phyloP scores from a whole-genome alignment of 129 eudicot species.

The Ambrosia artemisiifolia region DNA sequence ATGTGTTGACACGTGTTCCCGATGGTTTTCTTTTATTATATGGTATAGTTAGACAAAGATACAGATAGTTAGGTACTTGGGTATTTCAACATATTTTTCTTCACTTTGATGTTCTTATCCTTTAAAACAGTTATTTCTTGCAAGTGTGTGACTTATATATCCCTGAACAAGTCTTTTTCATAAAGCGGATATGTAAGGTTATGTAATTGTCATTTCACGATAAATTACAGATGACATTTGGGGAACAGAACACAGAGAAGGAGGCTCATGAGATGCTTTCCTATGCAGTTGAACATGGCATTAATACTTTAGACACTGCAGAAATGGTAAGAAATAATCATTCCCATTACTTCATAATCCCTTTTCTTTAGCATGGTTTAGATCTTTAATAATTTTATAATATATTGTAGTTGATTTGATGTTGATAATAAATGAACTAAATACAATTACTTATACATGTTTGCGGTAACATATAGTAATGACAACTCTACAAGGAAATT shows the following conservation, averaged over 20 bases:
- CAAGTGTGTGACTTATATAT: slow-evolving; percentile 8
- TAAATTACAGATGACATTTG: slow-evolving; percentile 81
- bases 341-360: neutral
- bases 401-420: neutral
- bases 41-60: too few species aligned
- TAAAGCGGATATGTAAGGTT: slow-evolving; percentile 2
- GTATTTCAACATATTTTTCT: neutral
- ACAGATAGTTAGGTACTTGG: too few species aligned
- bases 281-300: slow-evolving; percentile 75
- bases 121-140: neutral
- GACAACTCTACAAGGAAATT: neutral
- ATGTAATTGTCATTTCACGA: slow-evolving; percentile 16
- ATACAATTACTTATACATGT: neutral
- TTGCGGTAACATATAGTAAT: slow-evolving; percentile 1
- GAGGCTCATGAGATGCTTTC: slow-evolving; percentile 88
- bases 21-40: too few species aligned
- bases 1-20: too few species aligned
- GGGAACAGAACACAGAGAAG: slow-evolving; percentile 94
- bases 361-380: neutral
- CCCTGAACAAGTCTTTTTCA: neutral
- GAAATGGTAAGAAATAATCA: slow-evolving; percentile 56
- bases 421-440: neutral
- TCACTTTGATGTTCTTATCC: slow-evolving; percentile 7
- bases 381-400: neutral
- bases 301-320: slow-evolving; percentile 84